Conservation (phyloP, 495 filamentous ascomycete genomes). For the Xylaria castorea region DNA sequence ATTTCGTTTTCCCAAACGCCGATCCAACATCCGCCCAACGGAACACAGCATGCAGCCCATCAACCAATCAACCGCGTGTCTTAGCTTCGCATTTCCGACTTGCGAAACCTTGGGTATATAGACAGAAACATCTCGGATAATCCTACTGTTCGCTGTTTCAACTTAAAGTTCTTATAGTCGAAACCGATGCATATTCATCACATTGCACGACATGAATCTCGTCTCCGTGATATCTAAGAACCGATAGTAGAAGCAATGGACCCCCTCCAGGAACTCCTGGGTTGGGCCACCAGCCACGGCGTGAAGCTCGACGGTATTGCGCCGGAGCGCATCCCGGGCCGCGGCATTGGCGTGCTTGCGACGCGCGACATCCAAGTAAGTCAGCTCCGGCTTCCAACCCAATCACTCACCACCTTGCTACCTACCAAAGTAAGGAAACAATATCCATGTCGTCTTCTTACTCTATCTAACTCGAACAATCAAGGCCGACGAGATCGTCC, state of each 20-base stretch:
- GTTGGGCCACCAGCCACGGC: slow-evolving; percentile 67
- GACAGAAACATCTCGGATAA: neutral
- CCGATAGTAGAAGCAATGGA: slow-evolving; percentile 32
- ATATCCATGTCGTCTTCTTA: too few relatives aligned
- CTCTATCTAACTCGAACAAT: too few relatives aligned
- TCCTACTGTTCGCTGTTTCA: neutral
- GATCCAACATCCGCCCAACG: slow-evolving; percentile 28
- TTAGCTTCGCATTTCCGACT: neutral
- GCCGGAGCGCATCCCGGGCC: slow-evolving; percentile 64
- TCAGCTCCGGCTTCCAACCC: neutral
- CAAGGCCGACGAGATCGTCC: slow-evolving; percentile 61
- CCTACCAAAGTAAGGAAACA: neutral
- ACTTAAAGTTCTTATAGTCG: neutral
- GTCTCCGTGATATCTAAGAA: neutral
- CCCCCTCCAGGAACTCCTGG: slow-evolving; percentile 56
- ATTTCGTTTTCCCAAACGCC: slow-evolving; percentile 25
- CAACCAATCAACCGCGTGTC: neutral
- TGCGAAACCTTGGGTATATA: neutral
- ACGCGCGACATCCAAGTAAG: slow-evolving; percentile 67
- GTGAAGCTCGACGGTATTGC: slow-evolving; percentile 65
- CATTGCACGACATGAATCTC: neutral
- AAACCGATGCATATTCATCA: neutral
- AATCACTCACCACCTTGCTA: neutral
- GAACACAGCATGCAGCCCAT: slow-evolving; percentile 23
- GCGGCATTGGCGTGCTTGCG: slow-evolving; percentile 78